Conservation (phyloP, 2,329 filamentous ascomycete species). For the Arthrobotrys sphaeroides region DNA sequence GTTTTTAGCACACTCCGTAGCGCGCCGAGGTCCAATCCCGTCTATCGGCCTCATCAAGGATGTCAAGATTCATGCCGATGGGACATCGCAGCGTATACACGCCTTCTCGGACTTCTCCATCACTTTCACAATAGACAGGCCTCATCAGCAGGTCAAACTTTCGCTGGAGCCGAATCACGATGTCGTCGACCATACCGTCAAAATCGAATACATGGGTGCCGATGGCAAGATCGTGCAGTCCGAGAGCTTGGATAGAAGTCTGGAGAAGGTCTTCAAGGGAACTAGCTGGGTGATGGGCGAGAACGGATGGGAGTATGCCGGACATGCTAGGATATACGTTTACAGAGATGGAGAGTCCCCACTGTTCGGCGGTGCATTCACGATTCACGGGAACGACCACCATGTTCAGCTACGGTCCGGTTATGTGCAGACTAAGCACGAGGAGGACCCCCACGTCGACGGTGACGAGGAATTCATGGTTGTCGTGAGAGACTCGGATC, state of each 20-base stretch:
- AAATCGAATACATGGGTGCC: slow-evolving; percentile 74
- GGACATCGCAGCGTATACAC: slow-evolving; percentile 76
- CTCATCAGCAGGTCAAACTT: slow-evolving; percentile 77
- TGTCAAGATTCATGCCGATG: slow-evolving; percentile 75
- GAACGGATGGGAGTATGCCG: slow-evolving; percentile 78
- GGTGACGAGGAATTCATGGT: slow-evolving; percentile 80
- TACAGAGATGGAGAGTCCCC: slow-evolving; percentile 78
- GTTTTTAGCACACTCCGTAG: slow-evolving; percentile 72
- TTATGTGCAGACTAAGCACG: slow-evolving; percentile 77
- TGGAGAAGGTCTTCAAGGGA: slow-evolving; percentile 86
- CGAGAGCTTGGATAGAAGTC: slow-evolving; percentile 76
- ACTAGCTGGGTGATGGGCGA: slow-evolving; percentile 74
- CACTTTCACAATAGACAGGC: slow-evolving; percentile 76
- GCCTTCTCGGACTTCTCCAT: slow-evolving; percentile 85
- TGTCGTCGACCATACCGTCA: slow-evolving; percentile 79
- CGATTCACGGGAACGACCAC: slow-evolving; percentile 81
- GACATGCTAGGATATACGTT: slow-evolving; percentile 86
- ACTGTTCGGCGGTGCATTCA: slow-evolving; percentile 89
- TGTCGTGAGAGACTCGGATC: slow-evolving; percentile 89
- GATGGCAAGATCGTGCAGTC: slow-evolving; percentile 74
- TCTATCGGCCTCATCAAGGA: slow-evolving; percentile 78
- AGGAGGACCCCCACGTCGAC: slow-evolving; percentile 74
- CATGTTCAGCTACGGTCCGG: slow-evolving; percentile 80
- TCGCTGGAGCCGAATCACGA: slow-evolving; percentile 90
- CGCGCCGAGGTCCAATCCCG: slow-evolving; percentile 76